These are phyloP conservation scores for Mucor lusitanicus DNA, from an alignment of 371 early-diverging fungal species.

Conservation along the genomic window DNA sequence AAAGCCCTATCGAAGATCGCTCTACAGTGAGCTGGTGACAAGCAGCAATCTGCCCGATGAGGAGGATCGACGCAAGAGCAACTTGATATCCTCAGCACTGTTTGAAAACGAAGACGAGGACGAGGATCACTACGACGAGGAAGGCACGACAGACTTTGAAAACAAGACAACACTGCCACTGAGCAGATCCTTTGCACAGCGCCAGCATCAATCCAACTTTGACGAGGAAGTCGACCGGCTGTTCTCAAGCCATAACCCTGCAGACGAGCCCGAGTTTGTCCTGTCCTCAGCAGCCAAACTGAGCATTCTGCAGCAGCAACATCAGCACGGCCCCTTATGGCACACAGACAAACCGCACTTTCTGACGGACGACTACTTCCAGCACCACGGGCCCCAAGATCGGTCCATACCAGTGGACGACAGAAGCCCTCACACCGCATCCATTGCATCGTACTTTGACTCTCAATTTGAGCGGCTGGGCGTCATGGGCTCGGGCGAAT, in stretches of 20 bases:
- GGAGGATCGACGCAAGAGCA: constrained; percentile 6
- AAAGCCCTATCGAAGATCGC: constrained; percentile 15
- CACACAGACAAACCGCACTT: constrained; percentile 36
- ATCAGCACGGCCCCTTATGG: constrained; percentile 2
- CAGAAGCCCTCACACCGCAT: neutral
- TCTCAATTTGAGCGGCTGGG: constrained; percentile 26
- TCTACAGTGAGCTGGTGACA: constrained; percentile 11
- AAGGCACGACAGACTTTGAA: constrained; percentile 16
- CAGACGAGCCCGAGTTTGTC: constrained; percentile 21
- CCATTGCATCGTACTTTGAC: constrained; percentile 32
- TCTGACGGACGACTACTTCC: constrained; percentile 37
- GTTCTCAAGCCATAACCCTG: constrained; percentile 21
- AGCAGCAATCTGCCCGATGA: constrained; percentile 9
- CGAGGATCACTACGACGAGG: constrained; percentile 16
- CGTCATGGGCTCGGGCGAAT: constrained; percentile 75
- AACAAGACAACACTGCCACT: constrained; percentile 23
- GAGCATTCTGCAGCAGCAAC: constrained; percentile 16
- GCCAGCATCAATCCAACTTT: constrained; percentile 1
- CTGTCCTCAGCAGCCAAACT: constrained; percentile 13
- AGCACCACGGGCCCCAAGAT: constrained; percentile 15
- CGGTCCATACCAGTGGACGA: constrained; percentile 7
- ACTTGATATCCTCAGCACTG: constrained; percentile 4
- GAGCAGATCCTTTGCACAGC: neutral
- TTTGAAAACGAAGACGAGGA: constrained; percentile 8
- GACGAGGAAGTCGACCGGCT: constrained; percentile 37